phyloP scores from a whole-genome alignment of 306 rosid species.

The Prinsepia uniflora region DNA sequence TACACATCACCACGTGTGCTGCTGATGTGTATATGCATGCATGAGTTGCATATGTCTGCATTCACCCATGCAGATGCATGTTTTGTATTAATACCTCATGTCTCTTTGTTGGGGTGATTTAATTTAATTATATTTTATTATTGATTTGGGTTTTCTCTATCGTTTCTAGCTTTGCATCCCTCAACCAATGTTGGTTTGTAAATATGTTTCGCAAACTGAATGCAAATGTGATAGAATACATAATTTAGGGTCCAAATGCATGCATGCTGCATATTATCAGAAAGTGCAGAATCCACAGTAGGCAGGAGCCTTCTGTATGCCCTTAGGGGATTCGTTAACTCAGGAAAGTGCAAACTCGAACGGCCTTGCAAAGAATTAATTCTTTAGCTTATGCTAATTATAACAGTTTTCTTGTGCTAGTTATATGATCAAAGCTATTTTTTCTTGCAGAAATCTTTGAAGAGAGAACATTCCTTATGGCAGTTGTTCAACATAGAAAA shows the following conservation, averaged over 20 bases:
- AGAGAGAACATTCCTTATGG: constrained; percentile 87
- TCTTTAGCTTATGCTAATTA: not conserved
- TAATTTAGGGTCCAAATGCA: no score
- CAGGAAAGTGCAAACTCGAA: not conserved
- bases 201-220: not conserved
- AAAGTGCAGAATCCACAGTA: no score
- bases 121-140: not conserved
- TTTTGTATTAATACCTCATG: not conserved
- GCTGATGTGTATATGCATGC: not conserved
- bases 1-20: constrained; percentile 1
- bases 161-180: not conserved
- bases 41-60: not conserved
- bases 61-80: not conserved
- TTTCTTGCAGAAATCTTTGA: constrained; percentile 66
- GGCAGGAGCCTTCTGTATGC: no score
- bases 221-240: not conserved
- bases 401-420: constrained; percentile 2
- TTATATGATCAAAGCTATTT: constrained; percentile 19
- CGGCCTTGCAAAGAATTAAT: not conserved
- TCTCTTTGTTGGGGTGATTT: not conserved
- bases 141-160: not conserved
- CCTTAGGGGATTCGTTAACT: not conserved
- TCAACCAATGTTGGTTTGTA: not conserved
- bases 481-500: constrained; percentile 75
- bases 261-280: no score